These are phyloP conservation scores for Kluyveromyces sp. DNA, from an alignment of 1,139 yeast genomes.

Conservation along the genomic window DNA sequence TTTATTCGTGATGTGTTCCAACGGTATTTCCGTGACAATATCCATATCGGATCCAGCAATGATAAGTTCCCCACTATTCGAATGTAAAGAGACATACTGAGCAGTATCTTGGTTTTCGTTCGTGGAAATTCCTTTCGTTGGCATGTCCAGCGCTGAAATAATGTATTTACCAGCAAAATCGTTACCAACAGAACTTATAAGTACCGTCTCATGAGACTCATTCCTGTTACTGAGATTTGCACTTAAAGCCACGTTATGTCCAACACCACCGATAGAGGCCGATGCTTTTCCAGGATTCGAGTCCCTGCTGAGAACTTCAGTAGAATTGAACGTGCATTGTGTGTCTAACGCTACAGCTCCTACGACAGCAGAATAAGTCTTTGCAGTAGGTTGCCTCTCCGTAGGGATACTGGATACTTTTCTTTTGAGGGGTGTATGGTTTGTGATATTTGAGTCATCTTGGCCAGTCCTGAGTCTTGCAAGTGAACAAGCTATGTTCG, in stretches of 20 bases:
- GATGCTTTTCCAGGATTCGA: conserved; percentile 64
- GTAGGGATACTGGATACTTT: background rate
- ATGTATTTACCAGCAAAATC: conserved; percentile 49
- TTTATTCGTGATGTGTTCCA: conserved; percentile 36
- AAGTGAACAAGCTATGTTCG: conserved; percentile 56
- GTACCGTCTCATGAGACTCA: conserved; percentile 32
- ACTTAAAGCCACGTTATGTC: conserved; percentile 66
- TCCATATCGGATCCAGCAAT: conserved; percentile 85
- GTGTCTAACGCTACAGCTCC: conserved; percentile 80
- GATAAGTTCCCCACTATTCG: conserved; percentile 51
- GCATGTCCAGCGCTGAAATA: conserved; percentile 30
- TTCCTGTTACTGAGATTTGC: conserved; percentile 21
- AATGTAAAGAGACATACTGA: conserved; percentile 67
- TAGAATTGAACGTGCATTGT: conserved; percentile 39
- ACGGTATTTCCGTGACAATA: conserved; percentile 48
- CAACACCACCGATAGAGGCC: conserved; percentile 77
- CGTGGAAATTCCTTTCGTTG: conserved; percentile 38
- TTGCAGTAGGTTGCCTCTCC: background rate
- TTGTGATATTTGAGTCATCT: background rate
- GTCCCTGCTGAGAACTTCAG: conserved; percentile 40
- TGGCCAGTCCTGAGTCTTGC: conserved; percentile 32
- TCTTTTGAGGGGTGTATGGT: background rate
- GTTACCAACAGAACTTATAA: conserved; percentile 55
- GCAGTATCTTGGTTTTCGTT: conserved; percentile 42
- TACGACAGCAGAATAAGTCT: conserved; percentile 40